These are phyloP conservation scores for Papiliotrema terrestris DNA, from an alignment of 1,284 basidiomycete genomes.

Conservation along the genomic window DNA sequence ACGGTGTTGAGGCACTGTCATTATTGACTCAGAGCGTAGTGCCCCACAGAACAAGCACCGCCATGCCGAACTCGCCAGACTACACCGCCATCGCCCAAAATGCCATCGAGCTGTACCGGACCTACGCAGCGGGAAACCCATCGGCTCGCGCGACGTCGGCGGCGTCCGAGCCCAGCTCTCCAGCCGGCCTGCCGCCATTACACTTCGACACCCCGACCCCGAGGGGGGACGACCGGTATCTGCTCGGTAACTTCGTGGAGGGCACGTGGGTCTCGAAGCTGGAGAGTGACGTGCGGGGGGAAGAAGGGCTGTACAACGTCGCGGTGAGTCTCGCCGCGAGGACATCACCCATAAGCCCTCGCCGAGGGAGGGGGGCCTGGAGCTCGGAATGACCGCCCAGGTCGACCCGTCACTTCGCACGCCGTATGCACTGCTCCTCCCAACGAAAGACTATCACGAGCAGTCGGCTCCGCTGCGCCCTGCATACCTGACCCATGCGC, in stretches of 20 bases:
- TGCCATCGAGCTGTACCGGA: too few relatives aligned
- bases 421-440: neutral
- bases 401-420: neutral
- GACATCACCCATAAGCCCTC: neutral
- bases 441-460: conserved; percentile 6
- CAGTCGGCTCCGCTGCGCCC: conserved; percentile 7
- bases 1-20: too few relatives aligned
- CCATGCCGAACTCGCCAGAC: too few relatives aligned
- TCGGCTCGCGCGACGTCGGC: too few relatives aligned
- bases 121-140: too few relatives aligned
- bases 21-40: too few relatives aligned
- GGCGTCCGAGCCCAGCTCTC: too few relatives aligned
- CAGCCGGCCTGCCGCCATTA: too few relatives aligned
- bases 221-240: neutral
- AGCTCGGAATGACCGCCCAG: neutral
- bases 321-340: conserved; percentile 1
- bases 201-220: neutral
- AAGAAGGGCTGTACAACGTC: conserved; percentile 5
- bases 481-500: conserved; percentile 5
- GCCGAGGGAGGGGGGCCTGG: neutral
- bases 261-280: conserved; percentile 1
- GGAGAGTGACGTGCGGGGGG: conserved; percentile 2
- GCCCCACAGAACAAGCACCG: too few relatives aligned
- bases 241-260: conserved; percentile 3
- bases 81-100: too few relatives aligned